phyloP scores from a whole-genome alignment of 1,284 basidiomycete genomes.

The Sporisorium exsertum region DNA sequence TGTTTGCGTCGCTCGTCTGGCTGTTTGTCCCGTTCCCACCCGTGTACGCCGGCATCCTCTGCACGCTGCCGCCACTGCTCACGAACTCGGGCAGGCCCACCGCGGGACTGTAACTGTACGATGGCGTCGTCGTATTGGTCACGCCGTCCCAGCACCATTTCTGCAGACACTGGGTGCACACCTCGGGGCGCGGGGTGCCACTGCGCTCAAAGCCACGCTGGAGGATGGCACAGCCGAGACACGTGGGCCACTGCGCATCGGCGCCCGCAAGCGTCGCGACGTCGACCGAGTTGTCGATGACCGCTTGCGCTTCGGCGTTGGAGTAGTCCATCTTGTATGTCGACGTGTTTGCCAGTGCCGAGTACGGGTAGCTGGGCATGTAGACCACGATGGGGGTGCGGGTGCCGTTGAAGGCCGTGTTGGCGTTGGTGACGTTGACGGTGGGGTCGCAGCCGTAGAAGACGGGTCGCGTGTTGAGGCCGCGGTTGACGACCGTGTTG shows the following conservation, averaged over 20 bases:
- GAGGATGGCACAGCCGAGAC: constrained; percentile 61
- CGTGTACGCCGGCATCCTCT: constrained; percentile 48
- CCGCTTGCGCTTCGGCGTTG: constrained; percentile 40
- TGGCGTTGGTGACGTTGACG: constrained; percentile 61
- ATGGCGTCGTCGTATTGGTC: constrained; percentile 49
- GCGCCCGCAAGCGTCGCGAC: constrained; percentile 61
- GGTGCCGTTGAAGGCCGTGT: constrained; percentile 57
- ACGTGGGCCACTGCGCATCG: constrained; percentile 57
- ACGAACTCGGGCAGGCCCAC: constrained; percentile 61
- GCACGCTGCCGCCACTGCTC: constrained; percentile 40
- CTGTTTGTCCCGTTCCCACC: constrained; percentile 59
- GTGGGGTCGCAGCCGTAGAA: constrained; percentile 79
- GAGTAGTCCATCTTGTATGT: constrained; percentile 70
- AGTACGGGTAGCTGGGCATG: constrained; percentile 72
- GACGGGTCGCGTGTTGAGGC: constrained; percentile 78
- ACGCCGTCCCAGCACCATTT: constrained; percentile 68
- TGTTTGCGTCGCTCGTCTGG: constrained; percentile 16
- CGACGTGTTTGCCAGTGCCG: constrained; percentile 55
- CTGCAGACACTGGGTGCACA: constrained; percentile 55
- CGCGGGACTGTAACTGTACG: constrained; percentile 53
- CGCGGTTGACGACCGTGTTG: constrained; percentile 75
- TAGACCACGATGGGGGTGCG: constrained; percentile 71
- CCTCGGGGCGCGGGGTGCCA: constrained; percentile 38
- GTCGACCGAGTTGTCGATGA: constrained; percentile 64
- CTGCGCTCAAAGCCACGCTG: constrained; percentile 61